phyloP scores from a whole-genome alignment of 2,329 filamentous ascomycete genomes.

The Fusarium vanettenii region DNA sequence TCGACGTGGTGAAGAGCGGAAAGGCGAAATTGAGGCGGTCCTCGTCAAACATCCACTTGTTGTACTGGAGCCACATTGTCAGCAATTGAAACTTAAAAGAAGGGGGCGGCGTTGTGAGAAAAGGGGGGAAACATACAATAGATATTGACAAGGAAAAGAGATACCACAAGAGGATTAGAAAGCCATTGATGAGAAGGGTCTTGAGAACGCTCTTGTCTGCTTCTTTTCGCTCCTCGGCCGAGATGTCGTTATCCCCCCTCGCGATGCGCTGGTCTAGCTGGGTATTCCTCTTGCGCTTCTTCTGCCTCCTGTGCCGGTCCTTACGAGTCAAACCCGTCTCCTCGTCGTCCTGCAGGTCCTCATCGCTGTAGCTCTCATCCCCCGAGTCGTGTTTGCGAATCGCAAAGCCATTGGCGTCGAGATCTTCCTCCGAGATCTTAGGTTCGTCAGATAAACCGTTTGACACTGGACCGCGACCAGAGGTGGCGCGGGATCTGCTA shows the following conservation, averaged over 20 bases:
- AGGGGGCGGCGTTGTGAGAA: not conserved
- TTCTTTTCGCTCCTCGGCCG: slow-evolving; percentile 78
- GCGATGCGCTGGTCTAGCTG: slow-evolving; percentile 77
- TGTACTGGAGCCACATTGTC: slow-evolving; percentile 72
- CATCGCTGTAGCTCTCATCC: slow-evolving; percentile 73
- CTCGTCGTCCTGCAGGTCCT: slow-evolving; percentile 85
- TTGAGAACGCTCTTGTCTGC: slow-evolving; percentile 80
- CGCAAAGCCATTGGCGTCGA: slow-evolving; percentile 41
- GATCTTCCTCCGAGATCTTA: slow-evolving; percentile 60
- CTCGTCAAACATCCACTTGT: slow-evolving; percentile 99
- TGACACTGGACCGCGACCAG: slow-evolving; percentile 31
- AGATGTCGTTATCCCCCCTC: slow-evolving; percentile 64
- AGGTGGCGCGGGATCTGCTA: slow-evolving; percentile 42
- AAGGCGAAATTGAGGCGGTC: slow-evolving; percentile 90
- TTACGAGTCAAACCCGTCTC: slow-evolving; percentile 85
- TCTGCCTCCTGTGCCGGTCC: slow-evolving; percentile 76
- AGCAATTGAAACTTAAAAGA: slow-evolving; percentile 19
- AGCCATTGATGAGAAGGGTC: slow-evolving; percentile 77
- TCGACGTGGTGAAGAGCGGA: slow-evolving; percentile 92
- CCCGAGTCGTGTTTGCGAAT: slow-evolving; percentile 48
- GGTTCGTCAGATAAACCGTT: slow-evolving; percentile 52
- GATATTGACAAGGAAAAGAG: slow-evolving; percentile 94
- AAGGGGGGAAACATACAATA: slow-evolving; percentile 68
- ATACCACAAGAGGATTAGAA: slow-evolving; percentile 89
- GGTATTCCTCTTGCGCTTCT: slow-evolving; percentile 74